Evolutionary conservation across 2,329 filamentous ascomycete species (phyloP), one percentile per base, ranked within the genome.

Genomic region (Cercospora citrullina): DNA sequence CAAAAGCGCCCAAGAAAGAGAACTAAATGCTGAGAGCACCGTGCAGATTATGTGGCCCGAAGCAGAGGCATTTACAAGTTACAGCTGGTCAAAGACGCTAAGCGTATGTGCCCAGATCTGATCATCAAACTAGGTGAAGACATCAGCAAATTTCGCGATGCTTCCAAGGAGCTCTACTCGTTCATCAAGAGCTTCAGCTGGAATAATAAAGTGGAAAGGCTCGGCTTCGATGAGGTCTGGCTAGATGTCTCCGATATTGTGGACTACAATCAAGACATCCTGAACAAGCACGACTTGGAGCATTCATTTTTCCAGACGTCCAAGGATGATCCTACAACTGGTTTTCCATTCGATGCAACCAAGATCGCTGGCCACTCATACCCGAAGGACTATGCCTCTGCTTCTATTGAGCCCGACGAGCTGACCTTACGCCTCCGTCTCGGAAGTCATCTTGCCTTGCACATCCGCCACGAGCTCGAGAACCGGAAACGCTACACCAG

Each of bases 1-100:
- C 48, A n/a, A 55, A 16, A 55, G n/a, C 5, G 7, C 23, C 8
- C 12, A 28, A 28, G 48, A 28, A 2, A 28, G 3, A 4, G 0
- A 23, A 28, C 48, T 4, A 16, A 55, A 28, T 55, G 14, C 48
- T 55, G 16, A 55, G 23, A 55, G 7, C 8, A n/a, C 1, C 4
- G 4, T 96, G 92, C 85, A 98, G 48, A 98, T 81, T 98, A 98
- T 79, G 92, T 91, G 77, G 94, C 94, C 23, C 89, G 94, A 39
- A 83, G 88, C 62, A 86, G 87, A 68, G 84, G 84, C 42, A 84
- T 94, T 64, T 84, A 87, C 78, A 98, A 99, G 82, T 85, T 98
- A 68, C 93, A 96, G 84, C 86, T 93, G 71, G 89, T 97, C 76
- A 87, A 85, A 63, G 93, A 97, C 70, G 95, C 94, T 4, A 91